Percentiles rank a stretch among this genome's conserved stretches.
These are phyloP conservation scores for Tephrocybe sp. DNA, from an alignment of 768 basidiomycete species.

Conservation along the genomic window DNA sequence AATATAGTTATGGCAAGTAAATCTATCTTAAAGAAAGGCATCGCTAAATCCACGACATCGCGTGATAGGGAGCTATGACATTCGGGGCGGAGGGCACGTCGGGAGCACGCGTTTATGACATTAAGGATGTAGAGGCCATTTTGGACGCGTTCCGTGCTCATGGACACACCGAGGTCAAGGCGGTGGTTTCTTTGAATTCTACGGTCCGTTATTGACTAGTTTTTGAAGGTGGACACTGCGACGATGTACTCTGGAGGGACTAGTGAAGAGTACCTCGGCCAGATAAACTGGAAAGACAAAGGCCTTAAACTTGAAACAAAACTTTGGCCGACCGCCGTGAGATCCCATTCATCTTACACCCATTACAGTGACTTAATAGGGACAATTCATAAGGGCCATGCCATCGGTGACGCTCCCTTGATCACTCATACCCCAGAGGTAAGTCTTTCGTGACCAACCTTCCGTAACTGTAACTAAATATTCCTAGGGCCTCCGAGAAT, in stretches of 20 bases:
- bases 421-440: constrained; percentile 35
- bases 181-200: too few species aligned
- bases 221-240: constrained; percentile 19
- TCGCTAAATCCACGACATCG: background rate
- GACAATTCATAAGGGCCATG: constrained; percentile 10
- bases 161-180: constrained; percentile 43
- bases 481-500: constrained; percentile 40
- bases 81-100: constrained; percentile 41
- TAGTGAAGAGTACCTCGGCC: constrained; percentile 53
- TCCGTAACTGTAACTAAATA: background rate
- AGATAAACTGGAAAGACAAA: constrained; percentile 47
- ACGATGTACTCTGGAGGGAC: constrained; percentile 45
- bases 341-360: too few species aligned
- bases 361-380: constrained; percentile 4
- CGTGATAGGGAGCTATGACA: constrained; percentile 42
- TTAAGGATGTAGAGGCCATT: constrained; percentile 42
- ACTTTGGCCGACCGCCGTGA: constrained; percentile 38
- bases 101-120: constrained; percentile 40
- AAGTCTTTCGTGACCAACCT: background rate
- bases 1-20: constrained; percentile 52
- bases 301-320: constrained; percentile 62
- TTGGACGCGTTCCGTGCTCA: constrained; percentile 50
- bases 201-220: background rate
- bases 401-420: constrained; percentile 29
- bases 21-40: background rate